Base-by-base conservation (phyloP, 1,284 basidiomycete species). In the Cutaneotrichosporon spelunceum region DNA sequence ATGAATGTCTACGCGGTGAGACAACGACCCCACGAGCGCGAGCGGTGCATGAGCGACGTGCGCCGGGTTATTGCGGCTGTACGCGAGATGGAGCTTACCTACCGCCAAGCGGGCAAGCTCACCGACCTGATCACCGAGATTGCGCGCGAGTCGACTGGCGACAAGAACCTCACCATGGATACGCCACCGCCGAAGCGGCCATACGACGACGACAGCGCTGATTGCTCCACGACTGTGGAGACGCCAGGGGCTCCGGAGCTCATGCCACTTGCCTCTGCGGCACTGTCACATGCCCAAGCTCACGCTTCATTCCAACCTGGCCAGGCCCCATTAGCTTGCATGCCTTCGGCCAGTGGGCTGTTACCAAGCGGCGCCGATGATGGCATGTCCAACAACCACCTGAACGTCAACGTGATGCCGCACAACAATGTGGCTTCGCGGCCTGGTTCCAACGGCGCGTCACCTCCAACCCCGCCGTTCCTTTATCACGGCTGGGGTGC, bases 1-100 rank as follows among this genome's bases (percentile, higher is more conserved):
- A 80, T 91, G 65, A 87, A 85, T 66, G 86, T 90, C 21, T 91
- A 89, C 84, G 86, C 86, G 16, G 85, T 85, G 19, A 82, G 83
- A 55, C 83, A 84, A n/a, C 84, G 85, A 1, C 75, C 83, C 23
- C 78, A 80, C 13, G 85, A 88, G 62, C 80, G 84, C 0, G 82
- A 82, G 55, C 84, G 84, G 66, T 85, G 88, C 68, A 84, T 89
- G 81, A 80, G 80, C 50, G 88, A 90, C 68, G 86, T 91, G 29
- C 81, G 86, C 65, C 86, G 85, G 68, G 88, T 88, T 68, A 84
- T 90, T 80, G 79, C 83, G 33, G 84, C 84, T 21, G 76, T 89
- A 29, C 81, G 82, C 56, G 72, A 74, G 14, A 80, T 82, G 48
- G 87, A 89, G 70, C 72, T 80, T 24, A 78, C 81, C 70, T 87